These are phyloP conservation scores for Leccinum rimulosum DNA, from an alignment of 768 basidiomycete genomes.

Conservation along the genomic window DNA sequence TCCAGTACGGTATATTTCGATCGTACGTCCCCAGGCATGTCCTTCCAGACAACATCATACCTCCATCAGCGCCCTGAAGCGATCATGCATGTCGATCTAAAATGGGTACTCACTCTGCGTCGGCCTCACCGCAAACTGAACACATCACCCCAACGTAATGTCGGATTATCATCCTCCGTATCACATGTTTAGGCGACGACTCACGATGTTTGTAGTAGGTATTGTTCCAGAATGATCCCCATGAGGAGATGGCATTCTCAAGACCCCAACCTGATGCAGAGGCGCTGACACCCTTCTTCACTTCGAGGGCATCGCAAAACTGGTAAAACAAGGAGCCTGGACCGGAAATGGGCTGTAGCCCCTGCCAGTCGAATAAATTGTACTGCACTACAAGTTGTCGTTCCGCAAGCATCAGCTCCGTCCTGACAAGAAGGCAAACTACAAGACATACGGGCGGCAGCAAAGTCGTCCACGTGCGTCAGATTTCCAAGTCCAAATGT, in stretches of 20 bases:
- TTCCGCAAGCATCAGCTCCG: constrained; percentile 16
- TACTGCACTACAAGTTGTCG: constrained; percentile 40
- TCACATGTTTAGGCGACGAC: constrained; percentile 20
- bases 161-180: not conserved
- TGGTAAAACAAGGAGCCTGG: constrained; percentile 35
- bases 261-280: constrained; percentile 56
- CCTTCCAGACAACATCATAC: constrained; percentile 22
- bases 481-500: constrained; percentile 56
- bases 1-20: constrained; percentile 42
- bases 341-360: constrained; percentile 50
- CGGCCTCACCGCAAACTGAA: constrained; percentile 50
- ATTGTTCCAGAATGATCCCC: constrained; percentile 57
- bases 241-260: constrained; percentile 55
- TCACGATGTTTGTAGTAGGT: constrained; percentile 47
- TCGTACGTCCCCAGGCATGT: constrained; percentile 44
- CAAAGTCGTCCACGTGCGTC: constrained; percentile 65
- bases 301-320: constrained; percentile 41
- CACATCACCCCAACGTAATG: not conserved
- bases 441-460: constrained; percentile 45
- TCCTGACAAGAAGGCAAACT: not conserved
- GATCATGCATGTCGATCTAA: not conserved
- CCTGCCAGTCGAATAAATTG: constrained; percentile 68
- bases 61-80: constrained; percentile 32
- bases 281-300: constrained; percentile 42
- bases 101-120: constrained; percentile 45